These are phyloP conservation scores for Anaeramoeba flamelloides DNA, from an alignment of 78 protist species.

Conservation along the genomic window DNA sequence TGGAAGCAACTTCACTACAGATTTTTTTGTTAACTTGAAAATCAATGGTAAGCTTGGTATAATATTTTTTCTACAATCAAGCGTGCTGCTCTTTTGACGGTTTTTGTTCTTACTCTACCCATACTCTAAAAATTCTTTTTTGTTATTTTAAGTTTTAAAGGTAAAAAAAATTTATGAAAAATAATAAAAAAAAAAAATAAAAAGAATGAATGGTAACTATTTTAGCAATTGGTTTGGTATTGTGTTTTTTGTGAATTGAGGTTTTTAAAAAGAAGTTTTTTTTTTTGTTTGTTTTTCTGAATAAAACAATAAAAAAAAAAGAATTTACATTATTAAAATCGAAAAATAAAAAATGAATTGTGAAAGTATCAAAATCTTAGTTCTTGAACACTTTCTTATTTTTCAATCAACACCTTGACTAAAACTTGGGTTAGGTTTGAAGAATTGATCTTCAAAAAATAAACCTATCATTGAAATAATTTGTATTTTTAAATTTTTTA, in stretches of 20 bases:
- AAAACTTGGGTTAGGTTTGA: too few relatives aligned
- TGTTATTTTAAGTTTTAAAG: neutral
- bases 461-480: too few relatives aligned
- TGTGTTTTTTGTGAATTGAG: neutral
- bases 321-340: neutral
- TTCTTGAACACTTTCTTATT: too few relatives aligned
- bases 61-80: constrained; percentile 94
- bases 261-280: neutral
- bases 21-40: constrained; percentile 96
- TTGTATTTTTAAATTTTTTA: neutral
- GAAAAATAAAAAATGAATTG: constrained; percentile 2
- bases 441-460: too few relatives aligned
- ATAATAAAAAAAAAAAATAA: neutral
- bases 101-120: constrained; percentile 99
- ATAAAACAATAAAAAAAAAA: neutral
- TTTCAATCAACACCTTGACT: too few relatives aligned
- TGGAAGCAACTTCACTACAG: constrained; percentile 76
- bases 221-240: neutral
- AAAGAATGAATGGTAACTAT: neutral
- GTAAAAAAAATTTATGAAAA: neutral
- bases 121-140: neutral
- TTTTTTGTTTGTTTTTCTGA: too few relatives aligned
- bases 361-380: too few relatives aligned
- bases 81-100: constrained; percentile 95
- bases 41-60: constrained; percentile 82